Base-by-base conservation (phyloP, 106 monocot genomes). In the Dendrobium chrysotoxum region DNA sequence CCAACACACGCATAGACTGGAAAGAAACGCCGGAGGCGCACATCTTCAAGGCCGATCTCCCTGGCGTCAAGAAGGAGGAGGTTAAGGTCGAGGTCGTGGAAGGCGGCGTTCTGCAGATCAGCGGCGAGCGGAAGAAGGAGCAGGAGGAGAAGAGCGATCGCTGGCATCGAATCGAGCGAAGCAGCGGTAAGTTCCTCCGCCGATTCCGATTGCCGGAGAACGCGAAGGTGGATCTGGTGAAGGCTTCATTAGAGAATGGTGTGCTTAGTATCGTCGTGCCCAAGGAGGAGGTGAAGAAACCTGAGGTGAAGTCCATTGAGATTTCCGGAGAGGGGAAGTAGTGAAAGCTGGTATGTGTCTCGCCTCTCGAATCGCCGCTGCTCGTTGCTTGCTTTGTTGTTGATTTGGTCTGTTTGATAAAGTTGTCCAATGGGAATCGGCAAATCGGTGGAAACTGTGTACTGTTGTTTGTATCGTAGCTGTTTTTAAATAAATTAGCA, bases 261-360 rank as follows among this genome's bases (percentile, higher is more conserved):
- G 88, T 88, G 85, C 83, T 88, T 28, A 88, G 82, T 5, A 80
- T 88, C 13, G 81, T 82, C 2, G 85, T 88, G 25, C 88, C 88
- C n/a, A 88, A 88, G 83, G 88, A 76, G 80, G 84, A 77, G 82
- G 55, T 77, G 26, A 88, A 82, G 84, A 85, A 84, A 68, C 55
- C 84, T 3, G 82, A 88, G 44, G 55, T 72, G 44, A 85, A 88
- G 40, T n/a, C 85, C 40, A 82, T 88, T 39, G 79, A 85, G 16
- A 85, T 88, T 46, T 78, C 84, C 20, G 87, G 87, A 23, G 7
- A 61, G n/a, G 11, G 21, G 8, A 61, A 61, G 3, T 55, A 55
- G 0, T 3, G 13, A 21, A 61, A 13, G 10, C 50, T 50, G 50
- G 50, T 50, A 13, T 50, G 50, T 50, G 13, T 13, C 1, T 50